phyloP scores from a whole-genome alignment of 495 filamentous ascomycete genomes.

The Talaromyces borbonicus region DNA sequence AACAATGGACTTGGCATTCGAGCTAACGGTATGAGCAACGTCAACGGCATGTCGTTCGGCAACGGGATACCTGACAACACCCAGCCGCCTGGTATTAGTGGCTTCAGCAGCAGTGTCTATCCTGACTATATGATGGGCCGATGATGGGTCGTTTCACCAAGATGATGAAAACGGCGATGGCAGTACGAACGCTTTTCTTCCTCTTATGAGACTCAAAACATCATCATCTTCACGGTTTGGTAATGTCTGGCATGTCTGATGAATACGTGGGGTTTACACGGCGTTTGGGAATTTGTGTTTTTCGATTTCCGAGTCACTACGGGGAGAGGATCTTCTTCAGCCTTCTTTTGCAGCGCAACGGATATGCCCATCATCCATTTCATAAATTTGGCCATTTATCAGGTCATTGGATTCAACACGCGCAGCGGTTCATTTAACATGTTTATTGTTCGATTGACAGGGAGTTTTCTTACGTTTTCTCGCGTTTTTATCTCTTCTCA shows the following conservation, averaged over 20 bases:
- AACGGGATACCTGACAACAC: constrained; percentile 29
- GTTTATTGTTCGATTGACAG: constrained; percentile 12
- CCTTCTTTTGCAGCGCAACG: constrained; percentile 36
- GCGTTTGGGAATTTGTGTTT: constrained; percentile 34
- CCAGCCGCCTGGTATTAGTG: constrained; percentile 30
- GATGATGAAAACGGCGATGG: not conserved
- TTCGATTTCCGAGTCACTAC: constrained; percentile 39
- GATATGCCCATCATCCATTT: constrained; percentile 23
- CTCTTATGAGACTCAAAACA: not conserved
- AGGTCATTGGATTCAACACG: constrained; percentile 13
- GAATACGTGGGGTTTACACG: constrained; percentile 36
- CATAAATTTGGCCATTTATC: constrained; percentile 25
- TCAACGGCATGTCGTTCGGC: constrained; percentile 30
- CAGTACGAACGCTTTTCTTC: not conserved
- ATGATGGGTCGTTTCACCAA: constrained; percentile 27
- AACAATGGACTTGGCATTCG: constrained; percentile 38
- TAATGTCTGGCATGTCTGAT: constrained; percentile 42
- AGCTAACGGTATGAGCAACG: constrained; percentile 30
- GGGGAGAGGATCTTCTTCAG: constrained; percentile 28
- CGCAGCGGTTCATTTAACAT: constrained; percentile 10
- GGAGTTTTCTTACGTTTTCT: constrained; percentile 5
- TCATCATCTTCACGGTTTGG: constrained; percentile 8
- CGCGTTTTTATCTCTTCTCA: constrained; percentile 5
- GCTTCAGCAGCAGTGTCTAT: constrained; percentile 38
- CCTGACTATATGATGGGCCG: constrained; percentile 54